Conservation (phyloP, 129 eudicot genomes). For the Artemisia annua region DNA sequence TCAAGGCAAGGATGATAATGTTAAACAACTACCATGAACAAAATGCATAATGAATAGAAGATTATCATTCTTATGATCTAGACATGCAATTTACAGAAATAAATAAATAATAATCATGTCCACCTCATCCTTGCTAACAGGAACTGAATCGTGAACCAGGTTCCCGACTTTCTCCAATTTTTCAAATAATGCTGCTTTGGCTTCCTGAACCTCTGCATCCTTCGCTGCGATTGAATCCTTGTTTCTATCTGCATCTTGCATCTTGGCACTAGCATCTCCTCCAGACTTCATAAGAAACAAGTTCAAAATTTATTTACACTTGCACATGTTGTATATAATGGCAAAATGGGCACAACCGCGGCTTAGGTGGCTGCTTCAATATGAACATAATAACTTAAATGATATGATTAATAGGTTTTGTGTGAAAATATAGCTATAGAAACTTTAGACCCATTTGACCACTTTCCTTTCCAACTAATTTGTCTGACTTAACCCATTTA, state of each 20-base stretch:
- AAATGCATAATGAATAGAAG: too few relatives aligned
- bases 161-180: constrained; percentile 67
- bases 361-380: too few relatives aligned
- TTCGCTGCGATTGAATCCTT: constrained; percentile 48
- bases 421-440: too few relatives aligned
- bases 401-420: too few relatives aligned
- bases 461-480: too few relatives aligned
- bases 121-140: constrained; percentile 86
- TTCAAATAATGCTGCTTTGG: constrained; percentile 43
- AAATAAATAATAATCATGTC: not conserved
- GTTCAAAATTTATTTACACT: constrained; percentile 7
- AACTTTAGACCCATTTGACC: too few relatives aligned
- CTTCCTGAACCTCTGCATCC: constrained; percentile 66
- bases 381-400: too few relatives aligned
- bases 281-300: constrained; percentile 44
- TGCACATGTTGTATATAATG: not conserved
- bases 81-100: not conserved
- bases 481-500: too few relatives aligned
- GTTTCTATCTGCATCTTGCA: constrained; percentile 58
- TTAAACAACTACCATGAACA: too few relatives aligned
- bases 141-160: constrained; percentile 89
- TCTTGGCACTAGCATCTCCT: constrained; percentile 59
- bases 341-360: too few relatives aligned
- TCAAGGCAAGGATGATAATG: not conserved
- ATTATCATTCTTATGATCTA: not conserved